Conservation (phyloP, 208 protist genomes). For the Crithidia mellificae region DNA sequence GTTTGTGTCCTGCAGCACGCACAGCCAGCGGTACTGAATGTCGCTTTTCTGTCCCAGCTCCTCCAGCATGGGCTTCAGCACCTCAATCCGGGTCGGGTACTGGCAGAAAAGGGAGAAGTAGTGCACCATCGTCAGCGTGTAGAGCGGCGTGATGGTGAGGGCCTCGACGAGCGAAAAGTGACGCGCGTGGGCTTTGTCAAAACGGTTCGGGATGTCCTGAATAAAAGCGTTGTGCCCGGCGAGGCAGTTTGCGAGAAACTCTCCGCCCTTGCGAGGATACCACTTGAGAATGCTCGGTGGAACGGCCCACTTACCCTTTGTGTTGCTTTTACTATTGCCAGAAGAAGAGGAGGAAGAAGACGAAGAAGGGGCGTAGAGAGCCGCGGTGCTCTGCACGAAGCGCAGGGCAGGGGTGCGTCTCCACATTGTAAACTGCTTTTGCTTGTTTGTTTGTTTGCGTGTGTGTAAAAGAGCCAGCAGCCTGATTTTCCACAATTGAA, state of each 20-base stretch:
- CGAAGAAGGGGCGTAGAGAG: constrained; percentile 10
- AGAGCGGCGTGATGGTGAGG: constrained; percentile 68
- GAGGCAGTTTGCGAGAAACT: constrained; percentile 70
- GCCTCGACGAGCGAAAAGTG: constrained; percentile 80
- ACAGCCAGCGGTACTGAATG: constrained; percentile 55
- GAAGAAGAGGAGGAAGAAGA: constrained; percentile 15
- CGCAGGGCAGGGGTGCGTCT: constrained; percentile 3
- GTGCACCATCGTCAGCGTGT: constrained; percentile 77
- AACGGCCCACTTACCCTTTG: constrained; percentile 28
- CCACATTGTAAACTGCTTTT: constrained; percentile 13
- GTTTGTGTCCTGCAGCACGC: constrained; percentile 44
- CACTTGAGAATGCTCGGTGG: constrained; percentile 29
- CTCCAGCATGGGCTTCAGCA: constrained; percentile 51
- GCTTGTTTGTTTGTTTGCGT: too few relatives aligned
- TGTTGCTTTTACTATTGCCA: background rate
- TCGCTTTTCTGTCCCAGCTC: constrained; percentile 56
- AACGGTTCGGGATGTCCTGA: constrained; percentile 66
- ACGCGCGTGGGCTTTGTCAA: constrained; percentile 60
- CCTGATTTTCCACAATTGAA: too few relatives aligned
- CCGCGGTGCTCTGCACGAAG: constrained; percentile 4
- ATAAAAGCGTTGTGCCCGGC: constrained; percentile 84
- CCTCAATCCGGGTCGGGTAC: constrained; percentile 46
- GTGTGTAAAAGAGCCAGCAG: too few relatives aligned
- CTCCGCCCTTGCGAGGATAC: constrained; percentile 67
- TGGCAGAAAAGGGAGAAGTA: constrained; percentile 83